Conservation (phyloP, 352 stramenopile species). For the Elongisporangium anandrum region DNA sequence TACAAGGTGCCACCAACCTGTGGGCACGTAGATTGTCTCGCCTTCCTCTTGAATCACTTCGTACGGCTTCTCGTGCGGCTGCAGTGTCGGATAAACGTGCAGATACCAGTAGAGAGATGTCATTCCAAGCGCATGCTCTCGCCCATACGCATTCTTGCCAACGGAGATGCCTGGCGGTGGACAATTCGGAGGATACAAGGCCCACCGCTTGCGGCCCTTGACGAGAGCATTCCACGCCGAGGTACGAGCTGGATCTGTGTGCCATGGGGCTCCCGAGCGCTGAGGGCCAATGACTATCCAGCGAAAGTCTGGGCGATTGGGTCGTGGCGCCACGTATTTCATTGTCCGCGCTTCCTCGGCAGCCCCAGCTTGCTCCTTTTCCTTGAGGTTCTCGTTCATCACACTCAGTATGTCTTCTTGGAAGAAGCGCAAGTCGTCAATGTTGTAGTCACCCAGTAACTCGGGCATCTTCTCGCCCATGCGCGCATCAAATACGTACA, state of each 20-base stretch:
- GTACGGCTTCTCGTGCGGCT: conserved; percentile 62
- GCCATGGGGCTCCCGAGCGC: conserved; percentile 90
- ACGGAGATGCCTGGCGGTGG: conserved; percentile 63
- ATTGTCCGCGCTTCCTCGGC: conserved; percentile 21
- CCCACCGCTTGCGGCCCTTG: conserved; percentile 93
- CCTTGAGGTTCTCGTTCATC: conserved; percentile 10
- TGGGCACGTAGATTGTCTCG: conserved; percentile 96
- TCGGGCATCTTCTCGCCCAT: conserved; percentile 82
- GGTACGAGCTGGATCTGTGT: conserved; percentile 94
- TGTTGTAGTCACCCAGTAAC: conserved; percentile 62
- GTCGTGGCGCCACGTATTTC: conserved; percentile 20
- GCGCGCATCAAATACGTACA: conserved; percentile 85
- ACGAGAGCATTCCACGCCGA: conserved; percentile 96
- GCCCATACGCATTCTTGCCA: conserved; percentile 42
- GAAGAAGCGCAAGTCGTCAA: conserved; percentile 66
- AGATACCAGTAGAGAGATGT: conserved; percentile 84
- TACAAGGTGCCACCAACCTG: conserved; percentile 97
- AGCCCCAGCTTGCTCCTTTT: conserved; percentile 7
- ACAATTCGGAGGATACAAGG: conserved; percentile 91
- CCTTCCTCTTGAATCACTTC: conserved; percentile 90
- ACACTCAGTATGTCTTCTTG: conserved; percentile 68
- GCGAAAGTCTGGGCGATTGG: conserved; percentile 61
- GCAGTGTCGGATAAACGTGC: conserved; percentile 78
- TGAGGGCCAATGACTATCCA: conserved; percentile 84
- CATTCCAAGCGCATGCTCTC: conserved; percentile 67